Evolutionary conservation across 2,329 filamentous ascomycete species (phyloP), one percentile per base, ranked within the genome.

Genomic region (Aspergillus melleus): DNA sequence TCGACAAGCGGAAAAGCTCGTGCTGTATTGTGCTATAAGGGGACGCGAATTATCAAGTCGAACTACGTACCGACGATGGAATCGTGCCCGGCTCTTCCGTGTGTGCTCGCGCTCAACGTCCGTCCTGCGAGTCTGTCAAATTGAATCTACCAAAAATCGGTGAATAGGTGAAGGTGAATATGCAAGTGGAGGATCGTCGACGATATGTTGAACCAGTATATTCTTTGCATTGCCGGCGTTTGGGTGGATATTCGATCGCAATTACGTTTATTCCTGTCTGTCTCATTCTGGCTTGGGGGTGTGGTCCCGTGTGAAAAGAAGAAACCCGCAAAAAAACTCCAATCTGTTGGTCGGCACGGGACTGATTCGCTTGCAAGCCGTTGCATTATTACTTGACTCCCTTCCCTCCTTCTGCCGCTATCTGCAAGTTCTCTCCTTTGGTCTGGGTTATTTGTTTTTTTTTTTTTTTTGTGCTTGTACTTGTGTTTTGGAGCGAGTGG

Each of bases 1-100:
- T 96, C 69, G 93, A 97, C 72, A 94, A 94, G 77, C 88, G 90
- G 57, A 92, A 96, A 72, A 86, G 87, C 54, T 92, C 93, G 55
- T 98, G 95, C 81, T 98, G 95, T 77, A 88, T 96, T 55, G 90
- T 99, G 72, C 86, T 98, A 83, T 98, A 79, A 86, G 62, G 65
- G 19, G 22, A 14, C 61, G 52, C 61, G 53, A 60, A 55, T 32
- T 24, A 52, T 39, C 14, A 16, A n/a, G 57, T 51, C 50, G 12
- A 44, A 54, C 30, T 47, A 46, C 26, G 26, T 9, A 29, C 30
- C 36, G 56, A 60, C 53, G 64, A 64, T 60, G 62, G 64, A 32
- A n/a, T 51, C 49, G 19, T 22, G 36, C 52, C 47, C 42, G 22
- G 20, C 14, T 14, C 36, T 42, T 42, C 36, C 16, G 16, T n/a